Base-by-base conservation (phyloP, 768 basidiomycete genomes). In the Piloderma croceum region DNA sequence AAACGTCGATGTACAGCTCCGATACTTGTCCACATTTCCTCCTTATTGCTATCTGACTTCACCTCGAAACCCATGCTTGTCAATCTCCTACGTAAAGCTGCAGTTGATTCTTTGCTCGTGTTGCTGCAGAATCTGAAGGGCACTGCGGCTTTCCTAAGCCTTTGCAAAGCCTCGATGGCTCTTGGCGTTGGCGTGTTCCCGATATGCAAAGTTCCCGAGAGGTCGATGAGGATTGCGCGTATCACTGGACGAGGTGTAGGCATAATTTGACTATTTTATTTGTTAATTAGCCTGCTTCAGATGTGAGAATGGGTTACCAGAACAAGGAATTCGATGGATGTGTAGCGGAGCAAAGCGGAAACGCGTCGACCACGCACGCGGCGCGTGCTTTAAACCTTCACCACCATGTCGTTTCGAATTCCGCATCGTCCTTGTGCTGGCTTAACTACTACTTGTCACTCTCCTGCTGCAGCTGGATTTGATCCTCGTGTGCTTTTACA, bases 131-230 rank as follows among this genome's bases (percentile, higher is more conserved):
- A 63, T 20, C 74, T 64, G 58, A 79, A 67, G 6, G 73, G 69
- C 6, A 73, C 48, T 3, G 44, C 41, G 13, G 63, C 54, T 2
- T 43, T 44, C 3, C 62, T 56, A 13, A 75, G 56, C 12, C 57
- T 58, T 9, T 52, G 50, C 31, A 81, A 51, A 0, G 77, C 76
- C 3, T 62, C 43, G 3, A 70, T 67, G 0, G 83, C 79, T 6
- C 63, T 54, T 0, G 68, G 64, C 0, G 71, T 80, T 0, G 81
- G 65, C 0, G 57, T 58, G 2, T 64, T 52, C 31, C 74, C 81
- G 27, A 80, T 57, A 35, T 82, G 74, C 4, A 87, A 58, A 1
- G 78, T 86, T 0, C 83, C 82, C 3, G 79, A 82, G 24, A 85
- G 70, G 48, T 85, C 82, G 38, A 85, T 70, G 15, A 84, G 70